A percentile compares a stretch with the other conserved stretches of the same genome.
Conservation (phyloP, 768 basidiomycete species). For the Suillus discolor region DNA sequence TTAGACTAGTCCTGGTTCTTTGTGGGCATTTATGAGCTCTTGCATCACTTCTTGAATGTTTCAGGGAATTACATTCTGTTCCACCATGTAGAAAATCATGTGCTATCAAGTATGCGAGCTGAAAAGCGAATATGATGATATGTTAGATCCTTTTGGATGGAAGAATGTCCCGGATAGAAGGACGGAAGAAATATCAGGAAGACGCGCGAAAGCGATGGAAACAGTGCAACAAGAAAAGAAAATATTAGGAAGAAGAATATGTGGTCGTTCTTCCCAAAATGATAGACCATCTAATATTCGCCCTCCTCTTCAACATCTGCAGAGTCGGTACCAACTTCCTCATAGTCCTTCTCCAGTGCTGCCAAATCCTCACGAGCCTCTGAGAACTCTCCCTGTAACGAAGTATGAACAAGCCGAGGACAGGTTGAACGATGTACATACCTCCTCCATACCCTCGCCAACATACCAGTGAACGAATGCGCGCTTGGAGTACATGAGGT, state of each 20-base stretch:
- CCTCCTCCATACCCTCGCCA: constrained; percentile 99
- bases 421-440: constrained; percentile 21
- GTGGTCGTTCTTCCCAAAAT: constrained; percentile 1
- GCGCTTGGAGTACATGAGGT: constrained; percentile 96
- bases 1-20: neutral
- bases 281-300: constrained; percentile 45
- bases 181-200: constrained; percentile 9
- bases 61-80: neutral
- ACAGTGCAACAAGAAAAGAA: constrained; percentile 6
- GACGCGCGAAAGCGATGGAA: constrained; percentile 6
- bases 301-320: constrained; percentile 70
- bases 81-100: constrained; percentile 11
- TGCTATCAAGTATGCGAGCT: constrained; percentile 9
- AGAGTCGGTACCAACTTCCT: constrained; percentile 84
- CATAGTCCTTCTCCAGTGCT: constrained; percentile 94
- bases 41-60: neutral
- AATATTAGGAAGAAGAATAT: constrained; percentile 1
- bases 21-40: neutral
- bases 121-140: constrained; percentile 10
- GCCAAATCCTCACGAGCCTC: constrained; percentile 98
- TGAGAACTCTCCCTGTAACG: constrained; percentile 86
- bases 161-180: neutral
- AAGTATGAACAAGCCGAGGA: constrained; percentile 13
- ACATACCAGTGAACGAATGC: constrained; percentile 95
- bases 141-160: constrained; percentile 14